Evolutionary conservation across 345 rosid species (phyloP).

Genomic region (Rubroshorea leprosula): DNA sequence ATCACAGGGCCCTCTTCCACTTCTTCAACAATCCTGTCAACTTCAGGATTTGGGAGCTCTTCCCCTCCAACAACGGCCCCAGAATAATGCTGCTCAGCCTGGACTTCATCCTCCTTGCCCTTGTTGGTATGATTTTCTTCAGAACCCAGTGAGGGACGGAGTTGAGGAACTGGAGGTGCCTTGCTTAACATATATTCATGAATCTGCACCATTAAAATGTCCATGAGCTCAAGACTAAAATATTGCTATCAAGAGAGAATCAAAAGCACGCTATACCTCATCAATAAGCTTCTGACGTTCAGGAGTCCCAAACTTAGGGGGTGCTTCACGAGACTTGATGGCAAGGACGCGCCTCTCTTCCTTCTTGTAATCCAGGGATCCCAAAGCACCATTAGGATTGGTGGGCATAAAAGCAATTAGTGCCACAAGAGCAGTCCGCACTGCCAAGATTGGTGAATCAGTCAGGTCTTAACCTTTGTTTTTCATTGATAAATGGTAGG

Average conservation of each 20-base stretch:
- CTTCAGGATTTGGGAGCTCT: slow-evolving; percentile 26
- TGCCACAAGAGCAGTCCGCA: slow-evolving; percentile 89
- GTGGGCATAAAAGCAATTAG: slow-evolving; percentile 98
- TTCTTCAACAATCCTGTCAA: slow-evolving; percentile 42
- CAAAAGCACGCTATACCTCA: slow-evolving; percentile 43
- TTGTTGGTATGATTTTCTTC: slow-evolving; percentile 18
- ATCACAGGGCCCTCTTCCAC: slow-evolving; percentile 32
- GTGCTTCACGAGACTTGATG: slow-evolving; percentile 76
- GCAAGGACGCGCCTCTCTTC: slow-evolving; percentile 83
- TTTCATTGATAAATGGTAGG: background rate
- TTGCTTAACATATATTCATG: slow-evolving; percentile 85
- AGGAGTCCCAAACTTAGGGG: slow-evolving; percentile 67
- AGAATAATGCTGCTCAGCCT: slow-evolving; percentile 14
- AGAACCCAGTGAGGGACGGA: slow-evolving; percentile 18
- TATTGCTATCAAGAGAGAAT: background rate
- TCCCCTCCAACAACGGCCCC: slow-evolving; percentile 16
- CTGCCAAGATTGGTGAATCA: slow-evolving; percentile 43
- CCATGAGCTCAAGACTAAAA: slow-evolving; percentile 1
- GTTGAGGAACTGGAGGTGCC: slow-evolving; percentile 60
- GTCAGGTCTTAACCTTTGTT: background rate
- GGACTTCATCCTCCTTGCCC: slow-evolving; percentile 24
- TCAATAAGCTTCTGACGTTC: slow-evolving; percentile 88
- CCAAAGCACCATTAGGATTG: slow-evolving; percentile 85
- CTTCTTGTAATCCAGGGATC: slow-evolving; percentile 86
- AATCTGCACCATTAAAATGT: slow-evolving; percentile 43